Conservation (phyloP, 2,329 filamentous ascomycete species). For the Huntiella savannae region DNA sequence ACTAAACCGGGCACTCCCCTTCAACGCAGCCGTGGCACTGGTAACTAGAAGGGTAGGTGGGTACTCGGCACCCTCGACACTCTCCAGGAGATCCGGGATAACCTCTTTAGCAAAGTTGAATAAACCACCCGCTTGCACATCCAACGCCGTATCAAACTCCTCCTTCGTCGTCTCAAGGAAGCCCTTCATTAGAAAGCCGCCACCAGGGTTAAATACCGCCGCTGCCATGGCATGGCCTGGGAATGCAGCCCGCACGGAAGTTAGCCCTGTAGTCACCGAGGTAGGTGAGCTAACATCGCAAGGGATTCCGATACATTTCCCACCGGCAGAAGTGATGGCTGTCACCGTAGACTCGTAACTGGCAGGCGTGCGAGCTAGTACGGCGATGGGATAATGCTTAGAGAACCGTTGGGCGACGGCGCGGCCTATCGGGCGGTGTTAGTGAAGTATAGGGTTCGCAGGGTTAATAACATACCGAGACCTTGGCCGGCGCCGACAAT, state of each 20-base stretch:
- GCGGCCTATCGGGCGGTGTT: not conserved
- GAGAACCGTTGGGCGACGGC: slow-evolving; percentile 38
- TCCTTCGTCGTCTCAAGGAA: slow-evolving; percentile 36
- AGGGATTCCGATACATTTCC: slow-evolving; percentile 50
- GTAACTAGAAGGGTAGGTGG: slow-evolving; percentile 73
- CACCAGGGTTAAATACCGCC: slow-evolving; percentile 51
- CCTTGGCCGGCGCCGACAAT: slow-evolving; percentile 56
- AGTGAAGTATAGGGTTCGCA: slow-evolving; percentile 2
- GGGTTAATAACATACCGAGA: slow-evolving; percentile 24
- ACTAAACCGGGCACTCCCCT: slow-evolving; percentile 49
- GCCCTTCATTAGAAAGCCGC: slow-evolving; percentile 30
- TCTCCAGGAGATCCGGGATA: slow-evolving; percentile 43
- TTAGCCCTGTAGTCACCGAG: slow-evolving; percentile 37
- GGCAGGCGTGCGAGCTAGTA: slow-evolving; percentile 49
- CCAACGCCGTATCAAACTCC: slow-evolving; percentile 29
- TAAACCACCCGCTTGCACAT: slow-evolving; percentile 31
- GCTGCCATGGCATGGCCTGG: slow-evolving; percentile 36
- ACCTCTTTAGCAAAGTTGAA: slow-evolving; percentile 57
- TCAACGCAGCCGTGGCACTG: slow-evolving; percentile 64
- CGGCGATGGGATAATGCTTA: slow-evolving; percentile 49
- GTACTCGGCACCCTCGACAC: slow-evolving; percentile 35
- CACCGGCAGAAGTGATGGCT: slow-evolving; percentile 49
- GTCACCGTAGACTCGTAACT: slow-evolving; percentile 47
- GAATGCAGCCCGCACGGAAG: slow-evolving; percentile 40
- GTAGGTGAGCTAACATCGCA: slow-evolving; percentile 26